Base-by-base conservation (phyloP, 106 monocot species). In the Agapanthus africanus region DNA sequence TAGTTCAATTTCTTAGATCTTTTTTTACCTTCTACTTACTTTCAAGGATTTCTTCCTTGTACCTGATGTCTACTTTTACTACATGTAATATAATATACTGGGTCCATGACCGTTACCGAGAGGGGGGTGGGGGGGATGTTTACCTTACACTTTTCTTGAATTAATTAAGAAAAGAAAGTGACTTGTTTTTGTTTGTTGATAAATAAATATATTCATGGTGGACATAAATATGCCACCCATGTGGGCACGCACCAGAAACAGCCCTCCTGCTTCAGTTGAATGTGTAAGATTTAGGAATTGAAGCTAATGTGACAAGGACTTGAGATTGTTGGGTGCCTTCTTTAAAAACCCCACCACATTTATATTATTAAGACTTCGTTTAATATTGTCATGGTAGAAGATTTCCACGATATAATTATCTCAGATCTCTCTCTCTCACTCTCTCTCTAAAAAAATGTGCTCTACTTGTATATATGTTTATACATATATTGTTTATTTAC, bases 41-140 rank as follows among this genome's bases (percentile, higher is more conserved):
- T n/a, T n/a, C n/a, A n/a, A n/a, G n/a, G n/a, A n/a, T n/a, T n/a
- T n/a, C n/a, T n/a, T n/a, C n/a, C n/a, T n/a, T n/a, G n/a, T n/a
- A n/a, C n/a, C n/a, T n/a, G n/a, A n/a, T n/a, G n/a, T n/a, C n/a
- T n/a, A n/a, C n/a, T n/a, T n/a, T n/a, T n/a, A n/a, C n/a, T n/a
- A n/a, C n/a, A n/a, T n/a, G n/a, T n/a, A n/a, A n/a, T n/a, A n/a
- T n/a, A n/a, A n/a, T n/a, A n/a, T n/a, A n/a, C n/a, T n/a, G n/a
- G n/a, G n/a, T n/a, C n/a, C n/a, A n/a, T n/a, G n/a, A n/a, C n/a
- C n/a, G n/a, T n/a, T n/a, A n/a, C n/a, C n/a, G n/a, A n/a, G n/a
- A n/a, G n/a, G n/a, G n/a, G n/a, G n/a, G 47, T n/a, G 69, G 69
- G 69, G 31, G 52, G 51, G 50, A 69, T 69, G 50, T 69, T 67